phyloP scores from a whole-genome alignment of 2,329 filamentous ascomycete species.

The Colletotrichum echinochloae region DNA sequence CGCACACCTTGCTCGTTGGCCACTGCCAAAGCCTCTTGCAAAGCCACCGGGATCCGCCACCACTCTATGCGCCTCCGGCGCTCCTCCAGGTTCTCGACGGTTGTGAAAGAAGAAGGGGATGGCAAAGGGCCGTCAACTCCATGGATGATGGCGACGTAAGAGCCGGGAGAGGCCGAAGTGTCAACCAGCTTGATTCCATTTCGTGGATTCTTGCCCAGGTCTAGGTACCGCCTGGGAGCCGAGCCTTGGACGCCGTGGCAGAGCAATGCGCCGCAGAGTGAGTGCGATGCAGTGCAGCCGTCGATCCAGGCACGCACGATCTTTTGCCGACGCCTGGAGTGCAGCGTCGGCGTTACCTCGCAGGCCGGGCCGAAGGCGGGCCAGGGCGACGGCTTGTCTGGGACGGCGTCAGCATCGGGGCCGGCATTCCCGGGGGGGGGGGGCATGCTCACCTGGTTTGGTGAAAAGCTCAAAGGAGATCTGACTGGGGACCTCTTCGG shows the following conservation, averaged over 20 bases:
- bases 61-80: constrained; percentile 7
- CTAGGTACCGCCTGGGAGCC: background rate
- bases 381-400: constrained; percentile 22
- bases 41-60: constrained; percentile 22
- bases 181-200: constrained; percentile 23
- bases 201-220: constrained; percentile 16
- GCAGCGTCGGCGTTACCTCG: background rate
- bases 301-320: constrained; percentile 11
- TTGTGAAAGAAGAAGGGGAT: background rate
- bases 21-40: constrained; percentile 19
- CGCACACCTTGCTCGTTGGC: constrained; percentile 14
- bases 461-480: constrained; percentile 12
- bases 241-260: background rate
- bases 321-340: constrained; percentile 12
- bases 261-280: background rate
- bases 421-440: background rate
- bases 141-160: constrained; percentile 15
- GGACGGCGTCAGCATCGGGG: background rate
- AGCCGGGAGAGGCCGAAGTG: background rate
- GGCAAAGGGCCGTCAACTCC: background rate
- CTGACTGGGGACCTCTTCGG: too few relatives aligned
- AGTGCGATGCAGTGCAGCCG: background rate
- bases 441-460: constrained; percentile 15
- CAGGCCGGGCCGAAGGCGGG: background rate
- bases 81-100: background rate